Evolutionary conservation across 1,284 basidiomycete species (phyloP).

Genomic region (Rhodotorula sp.): DNA sequence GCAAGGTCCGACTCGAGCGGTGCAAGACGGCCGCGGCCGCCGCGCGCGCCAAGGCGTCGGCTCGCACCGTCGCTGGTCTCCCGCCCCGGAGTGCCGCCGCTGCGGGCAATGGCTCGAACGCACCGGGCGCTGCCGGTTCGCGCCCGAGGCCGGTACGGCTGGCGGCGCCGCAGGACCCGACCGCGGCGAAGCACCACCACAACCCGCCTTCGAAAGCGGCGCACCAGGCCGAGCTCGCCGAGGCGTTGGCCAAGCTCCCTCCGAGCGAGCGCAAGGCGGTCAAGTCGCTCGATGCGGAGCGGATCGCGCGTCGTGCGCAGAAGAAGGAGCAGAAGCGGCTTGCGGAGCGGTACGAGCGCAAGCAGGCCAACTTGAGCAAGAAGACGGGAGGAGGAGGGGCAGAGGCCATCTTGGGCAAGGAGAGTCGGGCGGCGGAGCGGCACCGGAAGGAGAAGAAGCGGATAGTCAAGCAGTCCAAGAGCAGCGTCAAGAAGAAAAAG

Average conservation of each 20-base stretch:
- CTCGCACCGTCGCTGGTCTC: conserved; percentile 8
- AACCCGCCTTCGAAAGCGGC: neutral
- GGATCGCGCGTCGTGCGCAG: conserved; percentile 74
- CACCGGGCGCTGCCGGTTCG: conserved; percentile 1
- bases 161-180: conserved; percentile 29
- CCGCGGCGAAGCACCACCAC: conserved; percentile 12
- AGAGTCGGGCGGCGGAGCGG: conserved; percentile 33
- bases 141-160: conserved; percentile 11
- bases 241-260: conserved; percentile 68
- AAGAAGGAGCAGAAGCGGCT: conserved; percentile 56
- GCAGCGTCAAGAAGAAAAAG: conserved; percentile 31
- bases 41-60: conserved; percentile 29
- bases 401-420: conserved; percentile 24
- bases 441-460: conserved; percentile 38
- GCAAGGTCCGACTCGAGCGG: conserved; percentile 77
- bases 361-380: conserved; percentile 33
- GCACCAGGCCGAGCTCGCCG: conserved; percentile 58
- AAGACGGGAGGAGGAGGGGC: conserved; percentile 23
- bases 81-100: neutral
- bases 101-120: neutral
- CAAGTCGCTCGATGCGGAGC: conserved; percentile 72
- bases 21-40: conserved; percentile 61
- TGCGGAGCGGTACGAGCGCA: conserved; percentile 37
- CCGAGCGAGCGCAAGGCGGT: conserved; percentile 79
- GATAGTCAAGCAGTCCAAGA: conserved; percentile 25